phyloP scores from a whole-genome alignment of 805 yeast genomes.

The Barnettozyma sp. region DNA sequence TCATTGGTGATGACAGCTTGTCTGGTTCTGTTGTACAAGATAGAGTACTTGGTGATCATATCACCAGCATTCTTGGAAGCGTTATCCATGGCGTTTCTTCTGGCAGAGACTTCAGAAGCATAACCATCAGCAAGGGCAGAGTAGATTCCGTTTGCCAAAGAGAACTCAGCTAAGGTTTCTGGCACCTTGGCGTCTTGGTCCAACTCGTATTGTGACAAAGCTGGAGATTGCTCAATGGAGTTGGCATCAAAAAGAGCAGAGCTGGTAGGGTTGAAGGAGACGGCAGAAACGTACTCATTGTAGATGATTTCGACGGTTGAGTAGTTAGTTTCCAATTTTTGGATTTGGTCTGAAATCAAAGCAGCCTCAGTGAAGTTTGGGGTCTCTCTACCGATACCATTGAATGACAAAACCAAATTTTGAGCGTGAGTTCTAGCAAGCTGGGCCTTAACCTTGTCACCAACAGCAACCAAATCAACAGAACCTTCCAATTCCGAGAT shows the following conservation, averaged over 20 bases:
- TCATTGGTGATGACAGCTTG: constrained; percentile 99
- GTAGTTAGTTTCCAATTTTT: constrained; percentile 50
- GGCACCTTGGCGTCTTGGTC: constrained; percentile 65
- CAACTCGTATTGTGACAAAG: constrained; percentile 73
- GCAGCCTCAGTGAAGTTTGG: constrained; percentile 91
- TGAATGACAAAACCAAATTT: constrained; percentile 66
- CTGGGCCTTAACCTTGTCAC: constrained; percentile 92
- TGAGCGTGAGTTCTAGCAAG: constrained; percentile 73
- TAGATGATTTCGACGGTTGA: constrained; percentile 72
- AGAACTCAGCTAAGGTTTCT: constrained; percentile 73
- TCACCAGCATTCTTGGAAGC: constrained; percentile 99
- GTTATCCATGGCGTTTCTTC: constrained; percentile 99
- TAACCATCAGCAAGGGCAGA: constrained; percentile 96
- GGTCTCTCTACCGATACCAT: constrained; percentile 93
- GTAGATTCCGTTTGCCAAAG: constrained; percentile 83
- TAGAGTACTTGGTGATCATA: constrained; percentile 93
- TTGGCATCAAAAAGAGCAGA: constrained; percentile 61
- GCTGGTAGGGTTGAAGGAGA: constrained; percentile 79
- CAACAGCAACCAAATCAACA: constrained; percentile 79
- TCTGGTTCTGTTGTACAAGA: constrained; percentile 98
- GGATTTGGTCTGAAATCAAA: constrained; percentile 78
- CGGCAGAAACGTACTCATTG: constrained; percentile 84
- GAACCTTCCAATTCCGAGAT: constrained; percentile 48
- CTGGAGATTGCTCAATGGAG: constrained; percentile 78
- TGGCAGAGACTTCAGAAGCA: constrained; percentile 95